Percentiles rank a stretch among this genome's conserved stretches.
These are phyloP conservation scores for Gamarada debralockiae DNA, from an alignment of 495 filamentous ascomycete species.

Conservation along the genomic window DNA sequence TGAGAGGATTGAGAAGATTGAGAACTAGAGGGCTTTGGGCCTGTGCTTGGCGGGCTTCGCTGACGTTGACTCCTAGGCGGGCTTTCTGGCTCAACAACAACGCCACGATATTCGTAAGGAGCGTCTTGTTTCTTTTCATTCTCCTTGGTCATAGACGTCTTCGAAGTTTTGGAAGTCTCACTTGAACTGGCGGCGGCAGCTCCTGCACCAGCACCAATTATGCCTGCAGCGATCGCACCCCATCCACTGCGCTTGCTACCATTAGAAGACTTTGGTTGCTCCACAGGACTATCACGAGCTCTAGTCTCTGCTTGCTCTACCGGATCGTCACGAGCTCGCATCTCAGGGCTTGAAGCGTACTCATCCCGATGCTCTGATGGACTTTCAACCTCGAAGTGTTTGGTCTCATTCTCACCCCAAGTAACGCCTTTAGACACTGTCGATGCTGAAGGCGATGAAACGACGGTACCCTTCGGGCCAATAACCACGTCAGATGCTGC, in stretches of 20 bases:
- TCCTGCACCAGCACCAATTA: constrained; percentile 29
- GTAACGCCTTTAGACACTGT: constrained; percentile 50
- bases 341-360: constrained; percentile 10
- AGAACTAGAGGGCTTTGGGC: constrained; percentile 12
- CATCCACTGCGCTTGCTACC: constrained; percentile 23
- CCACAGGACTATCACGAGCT: background rate
- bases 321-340: constrained; percentile 15
- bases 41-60: constrained; percentile 14
- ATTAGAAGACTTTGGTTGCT: constrained; percentile 9
- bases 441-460: constrained; percentile 18
- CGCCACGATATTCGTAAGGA: constrained; percentile 20
- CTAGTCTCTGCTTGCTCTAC: background rate
- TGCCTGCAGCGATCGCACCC: constrained; percentile 37
- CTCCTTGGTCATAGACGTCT: constrained; percentile 4
- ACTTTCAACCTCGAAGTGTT: constrained; percentile 55
- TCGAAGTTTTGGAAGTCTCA: constrained; percentile 19
- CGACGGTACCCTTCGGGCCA: constrained; percentile 7
- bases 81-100: constrained; percentile 21
- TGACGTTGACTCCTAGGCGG: background rate
- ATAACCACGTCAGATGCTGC: constrained; percentile 17
- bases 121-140: constrained; percentile 19
- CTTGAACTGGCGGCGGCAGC: constrained; percentile 25
- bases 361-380: constrained; percentile 34
- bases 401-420: constrained; percentile 58
- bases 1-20: constrained; percentile 18